Base-by-base conservation (phyloP, 306 rosid genomes). In the Gillenia trifoliata region DNA sequence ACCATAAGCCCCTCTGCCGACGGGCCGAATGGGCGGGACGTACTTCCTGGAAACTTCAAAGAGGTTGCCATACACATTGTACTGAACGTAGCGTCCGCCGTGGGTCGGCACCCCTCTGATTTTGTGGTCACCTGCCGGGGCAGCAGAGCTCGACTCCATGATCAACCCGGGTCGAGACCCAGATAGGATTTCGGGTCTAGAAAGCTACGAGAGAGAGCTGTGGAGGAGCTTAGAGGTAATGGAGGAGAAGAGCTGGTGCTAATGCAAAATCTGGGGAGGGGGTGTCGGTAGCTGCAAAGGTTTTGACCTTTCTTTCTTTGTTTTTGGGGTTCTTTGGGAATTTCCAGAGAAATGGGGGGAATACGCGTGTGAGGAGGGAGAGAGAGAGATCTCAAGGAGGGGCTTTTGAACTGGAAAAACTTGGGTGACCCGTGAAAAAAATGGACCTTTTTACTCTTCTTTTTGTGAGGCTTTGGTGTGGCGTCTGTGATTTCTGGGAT, bases 1-100 rank as follows among this genome's bases (percentile, higher is more conserved):
- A 70, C 97, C 98, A 78, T 88, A 86, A 80, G 98, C 98, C 5
- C 98, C 97, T 88, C 97, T 88, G 7, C 98, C 98, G 38, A 94
- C 91, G 11, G 98, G 98, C 34, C 96, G 86, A 67, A 94, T 86
- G 7, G 98, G 98, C 66, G 98, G 98, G 36, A 88, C 86, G 74
- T 94, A 94, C 88, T 94, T 94, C 22, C 79, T 86, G 1, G 97
- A 87, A 80, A 90, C 98, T 79, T 91, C 98, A 41, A 94, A 94
- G 73, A 91, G 89, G 63, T 91, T 94, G 11, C 97, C 97, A 66
- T 90, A 90, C 75, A 94, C 82, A 74, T 94, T 94, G 85, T 94
- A 94, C 81, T 86, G 96, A 73, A 88, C 70, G 31, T 91, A 91
- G 38, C 86, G 87, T 66, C 93, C 98, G 8, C 95, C 96, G 81